Evolutionary conservation across 768 basidiomycete genomes (phyloP).

Genomic region (Mycena albidolilacea): DNA sequence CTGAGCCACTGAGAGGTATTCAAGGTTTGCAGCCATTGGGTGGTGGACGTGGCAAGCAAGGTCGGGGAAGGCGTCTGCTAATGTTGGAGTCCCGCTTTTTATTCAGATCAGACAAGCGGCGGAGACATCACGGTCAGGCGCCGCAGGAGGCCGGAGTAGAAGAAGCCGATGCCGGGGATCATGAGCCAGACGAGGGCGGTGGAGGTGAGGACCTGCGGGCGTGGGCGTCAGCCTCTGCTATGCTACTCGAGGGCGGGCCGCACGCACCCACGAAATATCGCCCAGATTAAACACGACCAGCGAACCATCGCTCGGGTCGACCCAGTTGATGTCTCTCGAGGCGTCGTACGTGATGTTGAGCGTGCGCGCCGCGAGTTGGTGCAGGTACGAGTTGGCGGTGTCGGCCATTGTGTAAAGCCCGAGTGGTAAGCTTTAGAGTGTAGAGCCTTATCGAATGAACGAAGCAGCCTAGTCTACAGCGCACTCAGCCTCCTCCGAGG

Average conservation of each 20-base stretch:
- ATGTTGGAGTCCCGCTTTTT: background rate
- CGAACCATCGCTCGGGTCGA: slow-evolving; percentile 25
- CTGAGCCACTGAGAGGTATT: slow-evolving; percentile 32
- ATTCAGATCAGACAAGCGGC: background rate
- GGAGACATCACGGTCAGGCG: slow-evolving; percentile 5
- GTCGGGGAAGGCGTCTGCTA: background rate
- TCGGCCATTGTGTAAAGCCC: no score
- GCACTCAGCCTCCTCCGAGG: no score
- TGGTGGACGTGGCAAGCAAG: background rate
- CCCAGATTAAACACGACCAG: slow-evolving; percentile 52
- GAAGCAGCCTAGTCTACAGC: no score
- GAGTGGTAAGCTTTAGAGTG: no score
- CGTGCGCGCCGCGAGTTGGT: slow-evolving; percentile 15
- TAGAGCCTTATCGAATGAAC: no score
- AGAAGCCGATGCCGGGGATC: slow-evolving; percentile 89
- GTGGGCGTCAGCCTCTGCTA: no score
- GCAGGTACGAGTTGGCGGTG: background rate
- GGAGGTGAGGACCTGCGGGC: slow-evolving; percentile 65
- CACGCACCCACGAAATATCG: slow-evolving; percentile 68
- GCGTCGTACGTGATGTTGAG: slow-evolving; percentile 36
- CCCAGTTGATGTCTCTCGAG: slow-evolving; percentile 34
- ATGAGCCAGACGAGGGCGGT: slow-evolving; percentile 90
- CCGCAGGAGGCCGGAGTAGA: slow-evolving; percentile 93
- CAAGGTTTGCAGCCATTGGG: slow-evolving; percentile 55
- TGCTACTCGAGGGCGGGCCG: background rate